These are phyloP conservation scores for Blastobotrys americana DNA, from an alignment of 805 yeast genomes.

Conservation along the genomic window DNA sequence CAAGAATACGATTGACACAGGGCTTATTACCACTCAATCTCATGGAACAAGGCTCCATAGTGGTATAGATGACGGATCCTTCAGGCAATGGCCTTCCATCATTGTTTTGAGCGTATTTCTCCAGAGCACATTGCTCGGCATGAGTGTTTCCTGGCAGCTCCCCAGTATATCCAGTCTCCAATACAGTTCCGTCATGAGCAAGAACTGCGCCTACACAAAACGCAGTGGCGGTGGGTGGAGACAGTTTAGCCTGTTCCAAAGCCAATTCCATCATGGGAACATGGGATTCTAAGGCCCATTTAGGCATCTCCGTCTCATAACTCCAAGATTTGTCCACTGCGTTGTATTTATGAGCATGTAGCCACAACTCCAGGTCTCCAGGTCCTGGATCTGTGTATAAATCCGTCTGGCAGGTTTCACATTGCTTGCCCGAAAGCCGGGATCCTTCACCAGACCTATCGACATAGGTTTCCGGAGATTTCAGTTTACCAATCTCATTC, in stretches of 20 bases:
- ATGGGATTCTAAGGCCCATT: constrained; percentile 67
- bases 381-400: constrained; percentile 84
- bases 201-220: constrained; percentile 92
- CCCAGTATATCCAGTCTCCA: constrained; percentile 82
- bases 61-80: constrained; percentile 80
- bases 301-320: constrained; percentile 68
- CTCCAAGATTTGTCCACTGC: constrained; percentile 46
- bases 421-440: constrained; percentile 46
- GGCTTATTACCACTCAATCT: constrained; percentile 87
- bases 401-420: constrained; percentile 61
- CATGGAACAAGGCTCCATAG: constrained; percentile 95
- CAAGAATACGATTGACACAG: constrained; percentile 73
- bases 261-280: constrained; percentile 66
- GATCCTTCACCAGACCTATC: constrained; percentile 47
- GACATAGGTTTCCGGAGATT: constrained; percentile 55
- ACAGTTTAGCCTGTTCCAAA: constrained; percentile 65
- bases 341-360: constrained; percentile 79
- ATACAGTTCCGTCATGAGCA: constrained; percentile 51
- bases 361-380: constrained; percentile 79
- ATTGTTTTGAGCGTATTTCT: constrained; percentile 47
- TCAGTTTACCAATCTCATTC: constrained; percentile 63
- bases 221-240: constrained; percentile 77
- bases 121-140: constrained; percentile 92
- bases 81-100: constrained; percentile 43
- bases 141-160: constrained; percentile 94